phyloP scores from a whole-genome alignment of 495 filamentous ascomycete genomes.

The Penicillium steckii region DNA sequence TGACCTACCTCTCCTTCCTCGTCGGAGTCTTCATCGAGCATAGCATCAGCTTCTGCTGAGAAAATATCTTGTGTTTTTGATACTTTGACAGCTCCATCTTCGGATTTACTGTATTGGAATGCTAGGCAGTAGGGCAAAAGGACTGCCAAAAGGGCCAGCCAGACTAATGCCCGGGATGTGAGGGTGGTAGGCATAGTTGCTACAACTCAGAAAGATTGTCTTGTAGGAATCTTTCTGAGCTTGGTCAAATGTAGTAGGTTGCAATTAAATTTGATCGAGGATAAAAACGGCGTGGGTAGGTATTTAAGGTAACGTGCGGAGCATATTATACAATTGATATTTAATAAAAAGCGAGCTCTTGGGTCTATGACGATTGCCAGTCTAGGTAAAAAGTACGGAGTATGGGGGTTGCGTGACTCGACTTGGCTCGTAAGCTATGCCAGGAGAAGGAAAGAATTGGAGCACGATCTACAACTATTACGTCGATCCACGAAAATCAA shows the following conservation, averaged over 20 bases:
- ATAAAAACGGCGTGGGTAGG: not conserved
- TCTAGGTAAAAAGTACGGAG: not conserved
- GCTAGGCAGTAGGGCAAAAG: conserved; percentile 8
- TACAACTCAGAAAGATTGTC: conserved; percentile 1
- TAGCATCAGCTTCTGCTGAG: conserved; percentile 8
- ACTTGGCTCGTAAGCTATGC: not conserved
- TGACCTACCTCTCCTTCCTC: conserved; percentile 12
- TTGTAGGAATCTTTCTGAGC: not conserved
- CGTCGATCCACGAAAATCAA: conserved; percentile 3
- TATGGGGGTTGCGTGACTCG: too few relatives aligned
- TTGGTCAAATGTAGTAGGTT: not conserved
- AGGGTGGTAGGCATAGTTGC: conserved; percentile 9
- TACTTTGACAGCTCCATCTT: conserved; percentile 6
- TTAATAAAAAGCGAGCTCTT: too few relatives aligned
- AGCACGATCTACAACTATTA: conserved; percentile 3
- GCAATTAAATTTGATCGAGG: not conserved
- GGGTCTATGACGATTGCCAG: not conserved
- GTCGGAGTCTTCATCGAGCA: conserved; percentile 4
- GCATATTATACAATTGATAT: not conserved
- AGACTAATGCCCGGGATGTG: conserved; percentile 7
- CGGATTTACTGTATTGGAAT: conserved; percentile 7
- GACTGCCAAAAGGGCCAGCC: conserved; percentile 6
- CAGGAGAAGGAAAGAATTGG: not conserved
- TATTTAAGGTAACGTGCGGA: not conserved
- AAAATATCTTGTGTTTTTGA: conserved; percentile 13